These are phyloP conservation scores for Cladosporium sp. DNA, from an alignment of 2,329 filamentous ascomycete genomes.

Conservation along the genomic window DNA sequence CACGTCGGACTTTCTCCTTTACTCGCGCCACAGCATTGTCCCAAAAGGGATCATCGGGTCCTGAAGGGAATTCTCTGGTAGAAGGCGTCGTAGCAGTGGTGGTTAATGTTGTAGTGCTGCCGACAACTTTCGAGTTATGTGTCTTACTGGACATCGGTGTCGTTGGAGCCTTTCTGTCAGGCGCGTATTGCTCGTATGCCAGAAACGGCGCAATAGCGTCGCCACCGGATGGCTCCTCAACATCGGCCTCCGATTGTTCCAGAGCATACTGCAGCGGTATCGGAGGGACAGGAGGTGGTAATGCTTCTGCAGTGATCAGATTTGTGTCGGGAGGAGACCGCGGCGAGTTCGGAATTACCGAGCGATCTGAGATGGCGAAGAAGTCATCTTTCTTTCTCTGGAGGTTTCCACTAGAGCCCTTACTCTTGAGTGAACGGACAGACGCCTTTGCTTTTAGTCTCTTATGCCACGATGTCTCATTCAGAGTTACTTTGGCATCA, in stretches of 20 bases:
- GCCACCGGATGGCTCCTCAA: background rate
- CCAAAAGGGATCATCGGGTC: slow-evolving; percentile 1
- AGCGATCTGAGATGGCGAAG: background rate
- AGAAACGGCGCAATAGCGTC: background rate
- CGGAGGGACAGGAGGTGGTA: slow-evolving; percentile 1
- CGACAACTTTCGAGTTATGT: background rate
- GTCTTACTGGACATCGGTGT: background rate
- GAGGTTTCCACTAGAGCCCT: background rate
- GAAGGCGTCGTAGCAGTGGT: background rate
- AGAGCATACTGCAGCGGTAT: background rate
- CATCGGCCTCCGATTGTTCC: background rate
- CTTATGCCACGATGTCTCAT: slow-evolving; percentile 7
- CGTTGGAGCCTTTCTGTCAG: background rate
- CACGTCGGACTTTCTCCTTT: background rate
- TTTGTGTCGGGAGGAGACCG: background rate
- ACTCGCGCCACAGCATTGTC: slow-evolving; percentile 1
- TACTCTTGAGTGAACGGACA: background rate
- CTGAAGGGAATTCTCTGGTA: slow-evolving; percentile 1
- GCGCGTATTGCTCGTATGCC: background rate
- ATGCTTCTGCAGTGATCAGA: background rate
- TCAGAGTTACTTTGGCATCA: background rate
- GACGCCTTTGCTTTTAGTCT: slow-evolving; percentile 3
- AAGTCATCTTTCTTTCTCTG: background rate
- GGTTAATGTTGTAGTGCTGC: background rate
- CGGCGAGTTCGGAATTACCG: background rate